Conservation (phyloP, 169 alveolate species). For the Cystoisospora suis region DNA sequence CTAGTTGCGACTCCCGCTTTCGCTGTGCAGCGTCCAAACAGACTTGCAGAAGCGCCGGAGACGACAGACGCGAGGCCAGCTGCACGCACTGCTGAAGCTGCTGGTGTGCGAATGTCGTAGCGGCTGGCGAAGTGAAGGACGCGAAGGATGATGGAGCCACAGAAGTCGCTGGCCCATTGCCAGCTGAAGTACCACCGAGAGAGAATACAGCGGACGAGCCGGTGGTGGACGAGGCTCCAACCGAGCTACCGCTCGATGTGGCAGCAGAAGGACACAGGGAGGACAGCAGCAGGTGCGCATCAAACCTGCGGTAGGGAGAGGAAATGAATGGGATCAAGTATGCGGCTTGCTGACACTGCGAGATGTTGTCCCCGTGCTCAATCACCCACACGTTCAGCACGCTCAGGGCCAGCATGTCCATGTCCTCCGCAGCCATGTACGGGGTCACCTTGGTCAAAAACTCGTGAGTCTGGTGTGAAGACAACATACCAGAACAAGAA, state of each 20-base stretch:
- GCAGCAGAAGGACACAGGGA: not conserved
- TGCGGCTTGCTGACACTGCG: constrained; percentile 1
- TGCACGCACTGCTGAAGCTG: constrained; percentile 12
- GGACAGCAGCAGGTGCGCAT: constrained; percentile 23
- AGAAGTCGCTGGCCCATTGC: not conserved
- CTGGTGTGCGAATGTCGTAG: constrained; percentile 1
- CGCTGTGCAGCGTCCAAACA: not conserved
- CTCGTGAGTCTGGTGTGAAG: not conserved
- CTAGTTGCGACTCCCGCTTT: not conserved
- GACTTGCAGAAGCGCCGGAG: not conserved
- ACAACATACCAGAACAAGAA: too few relatives aligned
- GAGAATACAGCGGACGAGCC: not conserved
- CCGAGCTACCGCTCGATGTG: not conserved
- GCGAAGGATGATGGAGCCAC: not conserved
- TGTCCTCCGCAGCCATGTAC: constrained; percentile 20
- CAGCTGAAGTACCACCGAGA: not conserved
- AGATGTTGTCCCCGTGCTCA: not conserved
- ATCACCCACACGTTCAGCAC: constrained; percentile 7
- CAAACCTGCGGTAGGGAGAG: constrained; percentile 10
- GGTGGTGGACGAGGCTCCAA: not conserved
- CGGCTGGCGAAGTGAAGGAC: not conserved
- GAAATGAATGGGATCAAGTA: not conserved
- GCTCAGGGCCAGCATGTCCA: constrained; percentile 22
- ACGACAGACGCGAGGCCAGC: constrained; percentile 6
- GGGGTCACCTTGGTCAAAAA: not conserved